phyloP scores from a whole-genome alignment of 208 protist species.

The Leishmania major region DNA sequence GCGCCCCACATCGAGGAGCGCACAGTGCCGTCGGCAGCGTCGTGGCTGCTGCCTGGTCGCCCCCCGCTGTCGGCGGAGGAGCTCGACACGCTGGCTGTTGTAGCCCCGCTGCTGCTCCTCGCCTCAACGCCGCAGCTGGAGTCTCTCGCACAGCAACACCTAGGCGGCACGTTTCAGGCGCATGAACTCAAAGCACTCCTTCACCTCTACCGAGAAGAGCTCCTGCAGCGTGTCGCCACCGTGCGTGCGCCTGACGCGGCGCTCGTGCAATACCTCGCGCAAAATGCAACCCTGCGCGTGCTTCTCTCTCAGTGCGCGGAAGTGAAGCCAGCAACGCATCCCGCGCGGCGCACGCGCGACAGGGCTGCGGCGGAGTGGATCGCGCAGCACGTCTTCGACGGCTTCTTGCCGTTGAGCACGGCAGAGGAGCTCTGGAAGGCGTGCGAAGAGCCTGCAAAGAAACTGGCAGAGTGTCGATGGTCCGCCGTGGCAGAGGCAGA shows the following conservation, averaged over 20 bases:
- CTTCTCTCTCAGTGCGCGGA: conserved; percentile 19
- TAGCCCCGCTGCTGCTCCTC: conserved; percentile 55
- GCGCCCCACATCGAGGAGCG: background rate
- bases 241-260: conserved; percentile 19
- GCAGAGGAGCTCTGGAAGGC: conserved; percentile 39
- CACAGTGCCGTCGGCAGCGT: background rate
- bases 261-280: conserved; percentile 40
- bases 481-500: conserved; percentile 57
- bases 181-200: conserved; percentile 65
- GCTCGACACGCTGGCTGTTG: conserved; percentile 42
- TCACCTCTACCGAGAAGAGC: conserved; percentile 32
- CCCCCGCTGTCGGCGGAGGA: conserved; percentile 11
- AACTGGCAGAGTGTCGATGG: conserved; percentile 54
- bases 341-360: background rate
- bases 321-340: background rate
- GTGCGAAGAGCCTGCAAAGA: conserved; percentile 26
- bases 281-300: conserved; percentile 39
- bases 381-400: conserved; percentile 39
- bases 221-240: conserved; percentile 25
- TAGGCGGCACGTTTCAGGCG: conserved; percentile 40
- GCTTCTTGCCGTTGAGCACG: conserved; percentile 32
- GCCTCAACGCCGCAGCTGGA: conserved; percentile 54
- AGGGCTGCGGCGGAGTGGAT: conserved; percentile 21
- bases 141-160: conserved; percentile 32
- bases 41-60: conserved; percentile 24